Evolutionary conservation across 345 rosid species (phyloP), one percentile per base, ranked within the genome.

Genomic region (Eucalyptus tenuipes): DNA sequence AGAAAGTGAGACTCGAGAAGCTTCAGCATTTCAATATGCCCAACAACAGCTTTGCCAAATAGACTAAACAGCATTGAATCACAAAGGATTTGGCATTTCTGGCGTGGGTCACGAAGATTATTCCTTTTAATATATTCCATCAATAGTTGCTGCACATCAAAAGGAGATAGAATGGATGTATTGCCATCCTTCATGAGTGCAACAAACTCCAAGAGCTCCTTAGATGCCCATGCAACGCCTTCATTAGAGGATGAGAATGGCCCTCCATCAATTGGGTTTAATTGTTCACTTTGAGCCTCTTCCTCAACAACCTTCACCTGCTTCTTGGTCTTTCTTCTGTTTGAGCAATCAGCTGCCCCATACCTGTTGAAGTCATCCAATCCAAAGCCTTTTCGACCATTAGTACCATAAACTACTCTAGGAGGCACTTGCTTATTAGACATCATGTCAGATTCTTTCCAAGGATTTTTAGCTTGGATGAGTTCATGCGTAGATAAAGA

Each of bases 11-110:
- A 90, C 89, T 96, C 97, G 25, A 97, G 95, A 93, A 96, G 97
- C 94, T 94, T 96, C 85, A 94, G 94, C 99, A 98, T 96, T 93
- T 98, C 99, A 93, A 96, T 87, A 89, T 94, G 98, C 71, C 95
- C 98, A 87, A 97, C 92, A 88, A 93, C 93, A 87, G 88, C 90
- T 92, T 91, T 94, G 27, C 97, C 96, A 93, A 98, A 97, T 88
- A 97, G 93, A 89, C 90, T 94, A 86, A 90, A 82, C 85, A 97
- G 99, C 94, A 92, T 95, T 85, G 89, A 59, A 87, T 97, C 99
- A 88, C 99, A 97, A 66, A 96, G 31, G 89, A 98, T 94, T 89
- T 95, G 95, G 89, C 94, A 91, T 90, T 95, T 94, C 90, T 92
- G 93, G 61, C 25, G 86, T 88, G 99, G 98, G 92, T 98, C 99